These are phyloP conservation scores for Rhexocercosporidium sp. DNA, from an alignment of 2,329 filamentous ascomycete genomes.

Conservation along the genomic window DNA sequence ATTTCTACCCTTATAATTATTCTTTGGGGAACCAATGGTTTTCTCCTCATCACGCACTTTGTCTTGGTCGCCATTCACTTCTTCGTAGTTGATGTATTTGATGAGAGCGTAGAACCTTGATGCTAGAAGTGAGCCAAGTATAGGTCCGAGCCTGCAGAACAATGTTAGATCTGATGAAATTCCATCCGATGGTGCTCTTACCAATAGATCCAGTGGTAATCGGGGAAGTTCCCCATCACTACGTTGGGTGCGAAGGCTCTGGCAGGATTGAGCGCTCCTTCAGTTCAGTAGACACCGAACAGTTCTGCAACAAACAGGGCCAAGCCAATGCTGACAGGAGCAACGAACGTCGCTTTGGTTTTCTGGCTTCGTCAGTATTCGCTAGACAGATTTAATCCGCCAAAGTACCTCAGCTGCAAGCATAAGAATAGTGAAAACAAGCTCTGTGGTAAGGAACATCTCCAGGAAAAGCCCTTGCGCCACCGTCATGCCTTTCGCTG, in stretches of 20 bases:
- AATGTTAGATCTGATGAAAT: neutral
- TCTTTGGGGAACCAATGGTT: neutral
- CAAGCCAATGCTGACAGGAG: constrained; percentile 74
- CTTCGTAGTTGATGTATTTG: constrained; percentile 54
- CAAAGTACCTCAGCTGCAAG: constrained; percentile 72
- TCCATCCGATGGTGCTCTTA: constrained; percentile 21
- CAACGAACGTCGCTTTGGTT: constrained; percentile 65
- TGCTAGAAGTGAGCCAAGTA: constrained; percentile 53
- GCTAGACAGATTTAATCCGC: too few species aligned
- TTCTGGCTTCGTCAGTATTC: too few species aligned
- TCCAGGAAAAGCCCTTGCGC: constrained; percentile 54
- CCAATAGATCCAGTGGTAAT: constrained; percentile 54
- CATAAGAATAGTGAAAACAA: constrained; percentile 54
- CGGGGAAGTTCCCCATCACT: constrained; percentile 46
- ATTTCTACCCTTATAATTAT: too few species aligned
- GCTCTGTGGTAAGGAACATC: constrained; percentile 50
- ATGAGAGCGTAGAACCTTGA: constrained; percentile 52
- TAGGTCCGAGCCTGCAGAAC: constrained; percentile 47
- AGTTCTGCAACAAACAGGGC: constrained; percentile 57
- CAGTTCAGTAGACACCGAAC: constrained; percentile 51
- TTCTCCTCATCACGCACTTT: constrained; percentile 12
- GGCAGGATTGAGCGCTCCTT: constrained; percentile 53
- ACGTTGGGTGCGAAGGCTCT: constrained; percentile 52
- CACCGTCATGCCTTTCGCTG: constrained; percentile 45
- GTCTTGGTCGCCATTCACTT: constrained; percentile 51